phyloP scores from a whole-genome alignment of 2,329 filamentous ascomycete species.

The Aspergillus fumigatus region DNA sequence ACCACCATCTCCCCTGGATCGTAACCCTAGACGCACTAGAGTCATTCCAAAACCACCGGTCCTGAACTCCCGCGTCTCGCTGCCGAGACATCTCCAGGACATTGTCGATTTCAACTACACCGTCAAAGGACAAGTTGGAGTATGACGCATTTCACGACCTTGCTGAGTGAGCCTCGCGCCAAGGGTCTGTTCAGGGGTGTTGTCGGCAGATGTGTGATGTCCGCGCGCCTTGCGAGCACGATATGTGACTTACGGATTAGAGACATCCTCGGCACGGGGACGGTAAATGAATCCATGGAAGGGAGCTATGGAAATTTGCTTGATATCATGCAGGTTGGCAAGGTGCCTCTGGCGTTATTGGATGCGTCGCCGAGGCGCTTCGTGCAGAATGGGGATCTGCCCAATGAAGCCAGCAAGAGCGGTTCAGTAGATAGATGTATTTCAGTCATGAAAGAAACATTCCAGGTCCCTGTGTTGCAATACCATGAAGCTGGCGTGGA shows the following conservation, averaged over 20 bases:
- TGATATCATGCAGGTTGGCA: constrained; percentile 25
- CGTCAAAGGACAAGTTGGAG: constrained; percentile 19
- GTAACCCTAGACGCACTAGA: constrained; percentile 56
- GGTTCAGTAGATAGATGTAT: neutral
- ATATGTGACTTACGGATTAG: constrained; percentile 27
- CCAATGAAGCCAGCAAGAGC: neutral
- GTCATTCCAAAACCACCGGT: too few relatives aligned
- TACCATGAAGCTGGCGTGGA: neutral
- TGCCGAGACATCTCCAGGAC: constrained; percentile 18
- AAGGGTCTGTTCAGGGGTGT: constrained; percentile 25
- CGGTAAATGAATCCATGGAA: constrained; percentile 21
- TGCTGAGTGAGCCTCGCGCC: constrained; percentile 13
- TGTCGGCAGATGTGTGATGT: constrained; percentile 26
- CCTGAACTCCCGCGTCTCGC: constrained; percentile 9
- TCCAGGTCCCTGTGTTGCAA: neutral
- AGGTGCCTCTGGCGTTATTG: constrained; percentile 12
- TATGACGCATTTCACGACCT: constrained; percentile 1
- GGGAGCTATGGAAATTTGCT: constrained; percentile 25
- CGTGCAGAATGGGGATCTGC: constrained; percentile 9
- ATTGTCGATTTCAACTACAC: constrained; percentile 14
- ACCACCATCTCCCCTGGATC: constrained; percentile 61
- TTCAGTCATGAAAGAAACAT: neutral
- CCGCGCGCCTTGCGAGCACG: constrained; percentile 25
- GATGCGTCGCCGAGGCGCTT: constrained; percentile 17
- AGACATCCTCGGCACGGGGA: constrained; percentile 26